phyloP scores from a whole-genome alignment of 23 red algal genomes.

The Agarophyton chilense region DNA sequence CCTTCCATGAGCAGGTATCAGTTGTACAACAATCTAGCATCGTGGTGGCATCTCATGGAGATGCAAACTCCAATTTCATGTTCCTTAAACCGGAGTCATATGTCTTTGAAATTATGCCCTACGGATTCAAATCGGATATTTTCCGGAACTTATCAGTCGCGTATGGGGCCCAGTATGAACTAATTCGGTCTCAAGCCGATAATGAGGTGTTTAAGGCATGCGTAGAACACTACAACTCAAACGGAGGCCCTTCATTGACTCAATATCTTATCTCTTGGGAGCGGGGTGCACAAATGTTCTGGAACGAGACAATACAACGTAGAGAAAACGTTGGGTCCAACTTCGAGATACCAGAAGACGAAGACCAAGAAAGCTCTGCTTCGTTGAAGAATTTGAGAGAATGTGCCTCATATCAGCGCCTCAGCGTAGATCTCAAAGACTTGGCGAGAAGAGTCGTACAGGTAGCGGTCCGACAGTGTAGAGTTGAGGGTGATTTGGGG shows the following conservation, averaged over 20 bases:
- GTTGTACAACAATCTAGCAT: constrained; percentile 67
- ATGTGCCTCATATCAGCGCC: constrained; percentile 74
- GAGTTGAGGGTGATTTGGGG: not conserved
- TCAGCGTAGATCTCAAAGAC: constrained; percentile 58
- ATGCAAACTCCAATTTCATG: constrained; percentile 63
- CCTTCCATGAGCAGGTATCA: constrained; percentile 82
- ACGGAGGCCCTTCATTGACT: not conserved
- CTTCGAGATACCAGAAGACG: constrained; percentile 33
- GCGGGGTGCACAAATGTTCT: not conserved
- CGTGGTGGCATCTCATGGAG: constrained; percentile 71
- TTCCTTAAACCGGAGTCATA: constrained; percentile 38
- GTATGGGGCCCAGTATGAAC: constrained; percentile 33
- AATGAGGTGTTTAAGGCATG: constrained; percentile 70
- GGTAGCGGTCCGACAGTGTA: constrained; percentile 12
- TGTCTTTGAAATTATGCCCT: constrained; percentile 75
- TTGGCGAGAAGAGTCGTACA: constrained; percentile 33
- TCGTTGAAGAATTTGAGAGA: constrained; percentile 19
- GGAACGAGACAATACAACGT: constrained; percentile 16
- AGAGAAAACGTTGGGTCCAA: constrained; percentile 32
- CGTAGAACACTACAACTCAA: constrained; percentile 64
- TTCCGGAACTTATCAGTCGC: constrained; percentile 43
- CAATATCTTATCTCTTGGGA: constrained; percentile 8
- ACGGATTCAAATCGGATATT: constrained; percentile 43
- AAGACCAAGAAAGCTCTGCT: not conserved
- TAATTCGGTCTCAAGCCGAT: constrained; percentile 53